Percentiles rank a stretch among this genome's conserved stretches.
phyloP scores from a whole-genome alignment of 495 filamentous ascomycete species.

The Penicillium salamii region DNA sequence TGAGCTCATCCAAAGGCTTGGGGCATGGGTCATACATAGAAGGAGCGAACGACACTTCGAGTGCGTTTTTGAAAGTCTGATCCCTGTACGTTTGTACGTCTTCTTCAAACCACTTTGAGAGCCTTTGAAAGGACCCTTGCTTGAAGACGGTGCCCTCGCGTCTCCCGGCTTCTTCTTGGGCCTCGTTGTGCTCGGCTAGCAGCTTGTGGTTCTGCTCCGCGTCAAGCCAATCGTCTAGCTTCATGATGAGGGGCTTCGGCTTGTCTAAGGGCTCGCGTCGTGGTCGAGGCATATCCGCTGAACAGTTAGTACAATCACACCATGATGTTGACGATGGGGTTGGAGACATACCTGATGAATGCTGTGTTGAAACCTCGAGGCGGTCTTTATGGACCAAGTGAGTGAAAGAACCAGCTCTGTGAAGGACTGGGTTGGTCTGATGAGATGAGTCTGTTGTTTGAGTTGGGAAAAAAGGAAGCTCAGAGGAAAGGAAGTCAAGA shows the following conservation, averaged over 20 bases:
- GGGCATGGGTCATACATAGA: slow-evolving; percentile 6
- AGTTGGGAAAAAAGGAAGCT: no score
- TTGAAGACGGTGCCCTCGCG: background rate
- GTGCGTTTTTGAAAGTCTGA: no score
- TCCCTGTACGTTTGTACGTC: no score
- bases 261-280: background rate
- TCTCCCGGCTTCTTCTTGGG: background rate
- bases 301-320: no score
- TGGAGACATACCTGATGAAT: no score
- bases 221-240: background rate
- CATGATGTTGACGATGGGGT: no score
- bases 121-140: background rate
- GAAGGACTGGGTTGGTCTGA: no score
- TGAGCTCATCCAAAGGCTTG: slow-evolving; percentile 13
- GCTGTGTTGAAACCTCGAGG: no score
- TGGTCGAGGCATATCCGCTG: background rate
- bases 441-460: no score
- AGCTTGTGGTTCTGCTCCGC: background rate
- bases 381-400: no score
- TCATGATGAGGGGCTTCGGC: background rate
- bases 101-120: background rate
- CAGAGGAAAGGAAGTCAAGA: no score
- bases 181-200: background rate
- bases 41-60: background rate
- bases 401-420: no score